Base-by-base conservation (phyloP, 345 rosid species). In the Arabis hirsuta region DNA sequence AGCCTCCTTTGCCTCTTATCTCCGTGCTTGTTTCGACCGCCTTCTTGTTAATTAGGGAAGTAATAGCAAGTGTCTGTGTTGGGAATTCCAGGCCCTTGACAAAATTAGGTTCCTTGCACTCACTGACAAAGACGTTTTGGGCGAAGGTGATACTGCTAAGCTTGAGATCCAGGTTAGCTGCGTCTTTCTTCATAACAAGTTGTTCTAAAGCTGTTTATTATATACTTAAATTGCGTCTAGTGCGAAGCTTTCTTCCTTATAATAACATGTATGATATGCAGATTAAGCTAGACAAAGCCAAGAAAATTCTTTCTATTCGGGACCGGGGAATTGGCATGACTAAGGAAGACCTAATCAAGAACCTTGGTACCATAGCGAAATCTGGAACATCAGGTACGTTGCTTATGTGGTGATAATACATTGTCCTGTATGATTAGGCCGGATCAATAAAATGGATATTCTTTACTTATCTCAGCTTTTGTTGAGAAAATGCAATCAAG, bases 271-370 rank as follows among this genome's bases (percentile, higher is more conserved):
- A 14, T 64, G 50, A 34, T 67, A 13, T 82, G 79, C 85, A 95
- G 99, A 95, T 95, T 76, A 91, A 87, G 86, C 76, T 95, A 61
- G 99, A 95, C 76, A 95, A 91, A 82, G 92, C 84, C 52, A 90
- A 91, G 83, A 95, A 84, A 77, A 80, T 90, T 62, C 73, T 95
- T 12, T 82, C 96, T 3, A 84, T 95, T 76, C 98, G 99, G 6
- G 99, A 95, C 76, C 80, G 90, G 78, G 99, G 99, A 70, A 90
- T 95, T 10, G 99, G 99, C 43, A 95, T 95, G 99, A 95, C 96
- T 20, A 95, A 95, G 81, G 98, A 95, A 79, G 99, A 95, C 79
- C 74, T 95, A 60, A 82, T 95, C 75, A 95, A 95, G 94, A 82
- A 95, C 83, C 84, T 95, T 86, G 99, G 99, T 73, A 95, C 99